Evolutionary conservation across 306 rosid genomes (phyloP), one percentile per base, ranked within the genome.

Genomic region (Malus asiatica): DNA sequence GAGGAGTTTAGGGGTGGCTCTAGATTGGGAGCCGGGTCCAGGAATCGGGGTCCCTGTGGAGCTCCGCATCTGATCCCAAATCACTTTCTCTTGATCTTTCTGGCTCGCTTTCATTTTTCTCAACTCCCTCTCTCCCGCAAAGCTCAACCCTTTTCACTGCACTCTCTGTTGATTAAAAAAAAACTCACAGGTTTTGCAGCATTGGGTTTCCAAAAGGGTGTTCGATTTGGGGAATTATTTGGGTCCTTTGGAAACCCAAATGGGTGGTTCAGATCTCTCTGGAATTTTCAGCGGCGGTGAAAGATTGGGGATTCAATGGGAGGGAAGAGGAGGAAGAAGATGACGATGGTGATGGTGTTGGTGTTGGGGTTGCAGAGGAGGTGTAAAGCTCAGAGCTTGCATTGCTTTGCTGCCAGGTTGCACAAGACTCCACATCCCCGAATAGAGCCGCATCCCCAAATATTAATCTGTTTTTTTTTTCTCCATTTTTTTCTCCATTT

Each of bases 61-160:
- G 72, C 60, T 85, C 66, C 85, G 82, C 85, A 73, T 80, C 77
- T 85, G 89, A 66, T 88, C 97, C 93, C 96, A 92, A 35, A 83
- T 73, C 22, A 86, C 32, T 77, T 89, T 91, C 73, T 90, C 97
- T 2, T 87, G 66, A 38, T 90, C 96, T 74, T 85, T 87, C 77
- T 77, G 85, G 77, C 59, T 42, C 45, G 44, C 81, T 72, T 90
- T 95, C 98, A 95, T 92, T 69, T 63, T 82, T 65, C 29, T 73
- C 77, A 40, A 19, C 20, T 3, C 32, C 19, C 67, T 18, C 68
- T 64, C 23, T 30, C 35, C n/a, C 12, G 32, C 68, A 16, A 18
- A 73, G 27, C 77, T 42, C 13, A 25, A 61, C 8, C 19, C 8
- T 6, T 18, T 62, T 15, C 32, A 20, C 18, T 15, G 8, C 33